Percentiles rank a stretch among this genome's conserved stretches.
phyloP scores from a whole-genome alignment of 1,284 basidiomycete genomes.

The Leccinum pseudoinsigne region DNA sequence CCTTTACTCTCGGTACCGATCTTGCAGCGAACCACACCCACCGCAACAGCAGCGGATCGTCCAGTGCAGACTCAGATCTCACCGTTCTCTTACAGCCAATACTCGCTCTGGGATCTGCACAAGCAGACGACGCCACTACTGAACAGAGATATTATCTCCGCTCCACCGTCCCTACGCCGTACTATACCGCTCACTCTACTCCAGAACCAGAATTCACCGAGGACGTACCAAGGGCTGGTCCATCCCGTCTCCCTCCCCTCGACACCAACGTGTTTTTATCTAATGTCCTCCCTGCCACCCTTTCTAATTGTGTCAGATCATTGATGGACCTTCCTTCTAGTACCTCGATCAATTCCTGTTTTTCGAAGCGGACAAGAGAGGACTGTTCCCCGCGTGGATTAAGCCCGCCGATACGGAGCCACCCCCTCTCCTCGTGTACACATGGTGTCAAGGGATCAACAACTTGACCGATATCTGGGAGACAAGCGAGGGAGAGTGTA shows the following conservation, averaged over 20 bases:
- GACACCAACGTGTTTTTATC: conserved; percentile 21
- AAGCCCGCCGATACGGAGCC: conserved; percentile 97
- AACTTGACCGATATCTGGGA: conserved; percentile 94
- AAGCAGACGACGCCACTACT: conserved; percentile 4
- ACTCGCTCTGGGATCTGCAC: conserved; percentile 13
- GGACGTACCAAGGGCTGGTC: conserved; percentile 26
- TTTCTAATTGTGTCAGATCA: conserved; percentile 3
- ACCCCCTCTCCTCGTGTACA: conserved; percentile 39
- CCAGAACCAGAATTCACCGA: conserved; percentile 27
- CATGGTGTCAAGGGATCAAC: no score
- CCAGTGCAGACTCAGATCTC: conserved; percentile 24
- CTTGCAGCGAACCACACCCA: conserved; percentile 1
- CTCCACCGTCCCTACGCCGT: no score
- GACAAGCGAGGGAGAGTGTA: conserved; percentile 93
- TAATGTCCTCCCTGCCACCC: conserved; percentile 5
- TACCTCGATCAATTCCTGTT: conserved; percentile 92
- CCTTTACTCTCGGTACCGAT: conserved; percentile 18
- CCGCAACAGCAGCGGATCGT: conserved; percentile 16
- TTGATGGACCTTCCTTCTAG: conserved; percentile 34
- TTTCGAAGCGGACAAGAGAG: conserved; percentile 95
- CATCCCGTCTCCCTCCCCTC: conserved; percentile 29
- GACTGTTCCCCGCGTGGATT: conserved; percentile 96
- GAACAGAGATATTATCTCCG: conserved; percentile 8
- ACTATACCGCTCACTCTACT: conserved; percentile 30
- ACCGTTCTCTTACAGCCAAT: conserved; percentile 17